Evolutionary conservation across 768 basidiomycete genomes (phyloP), one percentile per base, ranked within the genome.

Genomic region (Lentinula detonsa): DNA sequence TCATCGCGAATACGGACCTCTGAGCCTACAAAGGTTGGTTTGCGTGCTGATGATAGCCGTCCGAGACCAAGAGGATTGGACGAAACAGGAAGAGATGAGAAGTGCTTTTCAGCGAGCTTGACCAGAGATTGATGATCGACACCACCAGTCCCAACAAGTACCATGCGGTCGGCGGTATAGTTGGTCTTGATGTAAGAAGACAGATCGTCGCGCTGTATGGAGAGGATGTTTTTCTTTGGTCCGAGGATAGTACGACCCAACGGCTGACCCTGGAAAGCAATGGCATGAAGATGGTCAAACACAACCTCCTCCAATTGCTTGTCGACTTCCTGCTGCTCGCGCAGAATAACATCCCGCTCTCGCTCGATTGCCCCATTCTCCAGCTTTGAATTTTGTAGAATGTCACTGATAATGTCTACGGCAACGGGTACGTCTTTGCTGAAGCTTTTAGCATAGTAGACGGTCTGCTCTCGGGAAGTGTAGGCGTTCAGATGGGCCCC

Each of bases 371-470:
- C 95, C 31, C 80, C 65, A 57, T 73, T 75, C 71, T 99, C 97
- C 54, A 98, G 82, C 78, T 95, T 98, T 35, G 93, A 94, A 76
- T 95, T 96, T 73, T 97, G 95, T 48, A 98, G 84, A 69, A 99
- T 98, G 74, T 99, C 97, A 68, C 90, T 90, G 74, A 99, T 94
- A 77, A 99, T 97, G 75, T 98, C 95, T 61, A 98, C 94, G 37
- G 93, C 86, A 53, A 82, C 80, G 11, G 87, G 82, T 10, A 98
- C 92, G 72, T 98, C 97, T 81, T 95, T 91, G 73, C 90, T 85
- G 86, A 99, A 98, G 72, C 91, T 89, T 83, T 98, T 98, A 69
- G 96, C 96, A 71, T 98, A 98, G 81, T 98, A 99, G 60, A 98
- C 95, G 21, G 97, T 99, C 77, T 98, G 96, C 78, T 99, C 97